A percentile compares a stretch with the other conserved stretches of the same genome.
phyloP scores from a whole-genome alignment of 139 green algal species.

The Gonium pectorale region DNA sequence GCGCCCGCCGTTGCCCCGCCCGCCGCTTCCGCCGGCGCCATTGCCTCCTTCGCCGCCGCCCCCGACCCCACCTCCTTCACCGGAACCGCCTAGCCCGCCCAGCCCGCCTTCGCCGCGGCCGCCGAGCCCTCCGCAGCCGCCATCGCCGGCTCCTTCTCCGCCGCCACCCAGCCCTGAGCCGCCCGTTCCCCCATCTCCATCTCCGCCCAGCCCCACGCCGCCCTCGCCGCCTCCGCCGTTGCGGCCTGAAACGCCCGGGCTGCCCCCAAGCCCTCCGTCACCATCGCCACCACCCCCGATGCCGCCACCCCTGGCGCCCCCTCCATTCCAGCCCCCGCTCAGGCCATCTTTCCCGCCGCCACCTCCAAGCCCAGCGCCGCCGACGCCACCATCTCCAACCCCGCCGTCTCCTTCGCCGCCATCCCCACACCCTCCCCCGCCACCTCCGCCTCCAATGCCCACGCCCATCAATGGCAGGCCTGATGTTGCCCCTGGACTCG shows the following conservation, averaged over 20 bases:
- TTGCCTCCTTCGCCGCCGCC: neutral
- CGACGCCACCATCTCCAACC: too few species aligned
- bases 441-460: neutral
- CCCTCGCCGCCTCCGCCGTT: too few species aligned
- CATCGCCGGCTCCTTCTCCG: neutral
- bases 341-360: too few species aligned
- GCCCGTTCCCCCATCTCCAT: too few species aligned
- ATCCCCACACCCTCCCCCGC: neutral
- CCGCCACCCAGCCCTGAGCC: neutral
- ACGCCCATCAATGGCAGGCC: too few species aligned
- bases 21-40: neutral
- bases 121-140: neutral
- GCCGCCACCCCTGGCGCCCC: neutral
- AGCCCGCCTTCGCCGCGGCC: neutral
- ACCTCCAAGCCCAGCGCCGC: too few species aligned
- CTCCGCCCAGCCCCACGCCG: neutral
- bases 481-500: too few species aligned
- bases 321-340: too few species aligned
- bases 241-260: too few species aligned
- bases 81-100: neutral
- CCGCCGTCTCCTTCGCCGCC: neutral
- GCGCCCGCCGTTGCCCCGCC: neutral
- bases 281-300: too few species aligned
- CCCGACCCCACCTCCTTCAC: neutral
- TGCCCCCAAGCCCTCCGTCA: too few species aligned